Conservation (phyloP, 1,139 yeast genomes). For the Yamadazyma kanchanaburiensis region DNA sequence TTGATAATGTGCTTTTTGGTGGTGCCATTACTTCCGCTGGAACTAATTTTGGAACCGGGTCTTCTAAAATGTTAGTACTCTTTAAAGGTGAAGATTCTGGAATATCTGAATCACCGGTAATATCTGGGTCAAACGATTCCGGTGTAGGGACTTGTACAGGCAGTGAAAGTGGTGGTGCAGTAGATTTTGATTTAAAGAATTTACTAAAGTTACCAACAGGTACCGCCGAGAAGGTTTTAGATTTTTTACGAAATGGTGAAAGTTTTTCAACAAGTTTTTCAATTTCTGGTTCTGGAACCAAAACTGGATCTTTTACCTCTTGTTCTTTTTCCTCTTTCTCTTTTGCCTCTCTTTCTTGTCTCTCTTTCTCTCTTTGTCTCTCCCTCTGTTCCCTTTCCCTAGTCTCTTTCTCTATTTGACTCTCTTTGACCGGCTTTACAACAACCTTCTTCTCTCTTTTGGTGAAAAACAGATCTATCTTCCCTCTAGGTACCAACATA, state of each 20-base stretch:
- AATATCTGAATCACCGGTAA: slow-evolving; percentile 34
- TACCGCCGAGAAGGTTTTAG: slow-evolving; percentile 15
- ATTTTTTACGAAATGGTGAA: slow-evolving; percentile 28
- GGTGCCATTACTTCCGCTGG: no score
- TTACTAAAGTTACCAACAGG: slow-evolving; percentile 11
- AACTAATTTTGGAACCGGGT: not conserved
- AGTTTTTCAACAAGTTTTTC: slow-evolving; percentile 4
- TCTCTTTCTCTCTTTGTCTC: no score
- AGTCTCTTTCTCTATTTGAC: no score
- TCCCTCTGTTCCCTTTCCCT: no score
- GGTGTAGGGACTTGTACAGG: slow-evolving; percentile 8
- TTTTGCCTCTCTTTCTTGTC: no score
- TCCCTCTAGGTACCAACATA: slow-evolving; percentile 3
- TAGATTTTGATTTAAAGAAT: slow-evolving; percentile 10
- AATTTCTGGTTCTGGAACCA: not conserved
- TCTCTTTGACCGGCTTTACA: no score
- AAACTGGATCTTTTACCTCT: no score
- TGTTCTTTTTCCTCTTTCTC: no score
- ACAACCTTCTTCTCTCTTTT: slow-evolving; percentile 1
- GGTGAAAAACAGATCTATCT: slow-evolving; percentile 15
- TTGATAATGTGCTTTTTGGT: no score
- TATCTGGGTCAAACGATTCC: slow-evolving; percentile 16
- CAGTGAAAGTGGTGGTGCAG: no score
- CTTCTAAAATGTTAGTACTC: not conserved
- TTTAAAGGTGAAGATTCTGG: slow-evolving; percentile 33